phyloP scores from a whole-genome alignment of 2,329 filamentous ascomycete genomes.

The Hypoxylon sp. region DNA sequence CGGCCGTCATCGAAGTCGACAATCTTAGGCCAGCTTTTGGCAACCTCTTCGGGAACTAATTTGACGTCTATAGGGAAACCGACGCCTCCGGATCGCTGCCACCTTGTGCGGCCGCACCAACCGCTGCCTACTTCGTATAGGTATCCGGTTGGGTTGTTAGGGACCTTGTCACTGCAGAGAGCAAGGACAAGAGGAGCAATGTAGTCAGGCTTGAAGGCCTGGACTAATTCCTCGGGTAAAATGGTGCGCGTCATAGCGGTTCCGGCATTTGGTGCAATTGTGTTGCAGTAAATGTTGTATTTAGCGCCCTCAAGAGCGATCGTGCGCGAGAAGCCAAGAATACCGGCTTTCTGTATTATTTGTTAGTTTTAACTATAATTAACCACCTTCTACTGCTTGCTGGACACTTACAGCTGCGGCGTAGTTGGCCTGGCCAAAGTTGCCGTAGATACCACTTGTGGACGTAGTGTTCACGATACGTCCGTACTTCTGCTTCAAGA shows the following conservation, averaged over 20 bases:
- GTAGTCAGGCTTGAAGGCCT: conserved; percentile 99
- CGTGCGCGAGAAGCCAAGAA: conserved; percentile 94
- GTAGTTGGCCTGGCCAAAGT: conserved; percentile 99
- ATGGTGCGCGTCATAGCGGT: conserved; percentile 95
- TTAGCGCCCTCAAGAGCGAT: conserved; percentile 94
- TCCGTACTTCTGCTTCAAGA: conserved; percentile 99
- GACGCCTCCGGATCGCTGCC: conserved; percentile 91
- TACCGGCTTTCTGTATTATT: conserved; percentile 80
- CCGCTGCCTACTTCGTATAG: conserved; percentile 96
- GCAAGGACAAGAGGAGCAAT: conserved; percentile 93
- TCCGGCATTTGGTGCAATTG: conserved; percentile 96
- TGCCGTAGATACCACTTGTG: conserved; percentile 97
- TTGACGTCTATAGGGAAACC: conserved; percentile 90
- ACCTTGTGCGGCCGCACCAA: conserved; percentile 92
- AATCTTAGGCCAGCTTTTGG: conserved; percentile 82
- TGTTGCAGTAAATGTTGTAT: conserved; percentile 99
- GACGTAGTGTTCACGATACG: conserved; percentile 97
- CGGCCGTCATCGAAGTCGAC: conserved; percentile 89
- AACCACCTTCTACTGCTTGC: conserved; percentile 8
- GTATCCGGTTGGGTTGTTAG: conserved; percentile 84
- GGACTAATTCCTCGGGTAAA: conserved; percentile 96
- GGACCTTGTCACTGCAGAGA: conserved; percentile 87
- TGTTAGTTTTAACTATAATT: conserved; percentile 42
- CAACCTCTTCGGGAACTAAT: conserved; percentile 87
- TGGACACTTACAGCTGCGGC: conserved; percentile 79